Evolutionary conservation across 768 basidiomycete species (phyloP).

Genomic region (Lentinula edodes): DNA sequence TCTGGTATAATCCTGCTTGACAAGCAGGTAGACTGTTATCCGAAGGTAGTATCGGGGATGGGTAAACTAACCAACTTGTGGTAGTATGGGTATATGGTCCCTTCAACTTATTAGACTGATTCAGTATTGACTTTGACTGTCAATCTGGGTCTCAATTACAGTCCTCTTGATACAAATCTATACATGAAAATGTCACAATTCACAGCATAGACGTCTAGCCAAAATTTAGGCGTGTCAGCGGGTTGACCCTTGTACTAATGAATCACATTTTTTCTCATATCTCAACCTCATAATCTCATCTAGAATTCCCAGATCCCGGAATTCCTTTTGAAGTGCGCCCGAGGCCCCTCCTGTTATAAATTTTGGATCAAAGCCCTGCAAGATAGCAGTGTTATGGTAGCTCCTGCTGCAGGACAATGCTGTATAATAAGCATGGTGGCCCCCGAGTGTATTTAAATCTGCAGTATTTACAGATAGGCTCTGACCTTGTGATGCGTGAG

Average conservation of each 20-base stretch:
- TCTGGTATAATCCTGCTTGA: no score
- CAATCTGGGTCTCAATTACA: no score
- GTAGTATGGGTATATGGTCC: no score
- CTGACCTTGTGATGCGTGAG: conserved; percentile 26
- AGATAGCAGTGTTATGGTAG: conserved; percentile 15
- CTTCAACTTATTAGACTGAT: no score
- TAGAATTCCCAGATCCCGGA: conserved; percentile 18
- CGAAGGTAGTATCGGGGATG: no score
- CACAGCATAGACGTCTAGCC: no score
- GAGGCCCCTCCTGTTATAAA: conserved; percentile 9
- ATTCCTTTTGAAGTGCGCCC: conserved; percentile 12
- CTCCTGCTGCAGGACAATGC: conserved; percentile 20
- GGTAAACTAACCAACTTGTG: no score
- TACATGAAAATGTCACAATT: no score
- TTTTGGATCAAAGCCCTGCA: conserved; percentile 12
- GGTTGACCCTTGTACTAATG: conserved; percentile 10
- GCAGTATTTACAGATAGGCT: conserved; percentile 22
- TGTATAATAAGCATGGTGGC: conserved; percentile 23
- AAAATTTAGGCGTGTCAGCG: no score
- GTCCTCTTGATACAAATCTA: no score
- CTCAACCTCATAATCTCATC: conserved; percentile 16
- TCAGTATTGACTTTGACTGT: no score
- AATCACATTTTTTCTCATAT: background rate
- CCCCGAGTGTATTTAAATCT: conserved; percentile 15
- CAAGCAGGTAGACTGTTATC: no score